Evolutionary conservation across 768 basidiomycete genomes (phyloP).

Genomic region (Antrodiella citrinella): DNA sequence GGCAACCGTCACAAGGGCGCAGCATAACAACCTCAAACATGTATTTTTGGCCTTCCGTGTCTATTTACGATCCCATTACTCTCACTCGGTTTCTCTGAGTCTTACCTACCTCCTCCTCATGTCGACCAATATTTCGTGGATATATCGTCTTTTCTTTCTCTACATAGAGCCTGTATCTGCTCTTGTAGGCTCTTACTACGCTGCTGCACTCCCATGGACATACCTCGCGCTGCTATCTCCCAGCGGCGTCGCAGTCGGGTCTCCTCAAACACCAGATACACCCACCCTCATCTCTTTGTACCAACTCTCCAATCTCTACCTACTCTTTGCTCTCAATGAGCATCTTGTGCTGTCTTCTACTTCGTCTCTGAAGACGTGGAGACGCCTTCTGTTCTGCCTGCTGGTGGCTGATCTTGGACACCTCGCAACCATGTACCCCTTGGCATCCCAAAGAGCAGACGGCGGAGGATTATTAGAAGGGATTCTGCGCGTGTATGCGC

Average conservation of each 20-base stretch:
- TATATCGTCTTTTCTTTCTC: constrained; percentile 41
- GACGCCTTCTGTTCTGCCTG: constrained; percentile 32
- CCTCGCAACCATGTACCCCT: constrained; percentile 35
- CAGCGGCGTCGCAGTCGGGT: not conserved
- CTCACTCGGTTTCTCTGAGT: too few relatives aligned
- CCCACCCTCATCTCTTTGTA: constrained; percentile 34
- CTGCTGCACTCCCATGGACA: constrained; percentile 27
- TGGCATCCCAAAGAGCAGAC: constrained; percentile 23
- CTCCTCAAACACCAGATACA: constrained; percentile 12
- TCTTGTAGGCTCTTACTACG: constrained; percentile 40
- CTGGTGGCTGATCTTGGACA: constrained; percentile 45
- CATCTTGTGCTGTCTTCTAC: constrained; percentile 40
- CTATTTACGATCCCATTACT: too few relatives aligned
- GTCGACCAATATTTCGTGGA: constrained; percentile 11
- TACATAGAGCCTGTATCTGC: constrained; percentile 46
- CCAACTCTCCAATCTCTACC: constrained; percentile 43
- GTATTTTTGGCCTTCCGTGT: too few relatives aligned
- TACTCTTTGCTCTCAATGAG: constrained; percentile 44
- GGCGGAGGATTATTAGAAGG: not conserved
- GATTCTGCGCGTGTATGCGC: constrained; percentile 30
- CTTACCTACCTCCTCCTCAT: too few relatives aligned
- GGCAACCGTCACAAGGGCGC: too few relatives aligned
- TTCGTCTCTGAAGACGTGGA: constrained; percentile 32
- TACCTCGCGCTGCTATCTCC: constrained; percentile 31
- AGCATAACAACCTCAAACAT: too few relatives aligned